Evolutionary conservation across 306 rosid genomes (phyloP).

Genomic region (Corylus avellana): DNA sequence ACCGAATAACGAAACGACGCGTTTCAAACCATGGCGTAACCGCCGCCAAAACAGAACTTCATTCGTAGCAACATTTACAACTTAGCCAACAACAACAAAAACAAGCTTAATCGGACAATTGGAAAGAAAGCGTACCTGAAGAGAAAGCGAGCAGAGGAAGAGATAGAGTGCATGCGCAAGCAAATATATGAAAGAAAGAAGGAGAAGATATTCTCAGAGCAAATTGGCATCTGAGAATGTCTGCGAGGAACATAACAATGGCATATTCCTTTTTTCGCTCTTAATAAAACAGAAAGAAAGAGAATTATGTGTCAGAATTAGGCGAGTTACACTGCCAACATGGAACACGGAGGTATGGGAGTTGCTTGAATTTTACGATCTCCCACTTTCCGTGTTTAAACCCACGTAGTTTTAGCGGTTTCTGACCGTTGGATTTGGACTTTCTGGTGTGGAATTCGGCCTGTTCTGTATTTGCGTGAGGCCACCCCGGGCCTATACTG

Average conservation of each 20-base stretch:
- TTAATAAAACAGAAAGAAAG: background rate
- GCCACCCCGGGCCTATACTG: background rate
- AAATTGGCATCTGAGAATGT: slow-evolving; percentile 51
- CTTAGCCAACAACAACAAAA: background rate
- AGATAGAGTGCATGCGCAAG: slow-evolving; percentile 26
- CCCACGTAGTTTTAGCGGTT: background rate
- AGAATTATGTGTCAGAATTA: background rate
- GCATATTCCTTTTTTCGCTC: slow-evolving; percentile 37
- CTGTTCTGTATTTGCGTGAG: background rate
- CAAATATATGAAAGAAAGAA: slow-evolving; percentile 1
- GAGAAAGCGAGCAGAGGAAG: slow-evolving; percentile 15
- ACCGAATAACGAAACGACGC: background rate
- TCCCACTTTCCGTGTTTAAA: background rate
- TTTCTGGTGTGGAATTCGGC: background rate
- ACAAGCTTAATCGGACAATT: slow-evolving; percentile 1
- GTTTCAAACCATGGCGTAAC: background rate
- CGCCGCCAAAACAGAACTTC: background rate
- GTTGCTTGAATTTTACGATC: background rate
- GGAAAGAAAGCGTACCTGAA: slow-evolving; percentile 13
- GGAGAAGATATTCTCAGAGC: slow-evolving; percentile 13
- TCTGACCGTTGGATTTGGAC: slow-evolving; percentile 4
- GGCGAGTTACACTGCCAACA: background rate
- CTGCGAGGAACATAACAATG: slow-evolving; percentile 45
- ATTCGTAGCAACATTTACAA: background rate
- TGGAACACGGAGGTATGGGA: background rate